These are phyloP conservation scores for Aschersonia sp. DNA, from an alignment of 2,329 filamentous ascomycete genomes.

Conservation along the genomic window DNA sequence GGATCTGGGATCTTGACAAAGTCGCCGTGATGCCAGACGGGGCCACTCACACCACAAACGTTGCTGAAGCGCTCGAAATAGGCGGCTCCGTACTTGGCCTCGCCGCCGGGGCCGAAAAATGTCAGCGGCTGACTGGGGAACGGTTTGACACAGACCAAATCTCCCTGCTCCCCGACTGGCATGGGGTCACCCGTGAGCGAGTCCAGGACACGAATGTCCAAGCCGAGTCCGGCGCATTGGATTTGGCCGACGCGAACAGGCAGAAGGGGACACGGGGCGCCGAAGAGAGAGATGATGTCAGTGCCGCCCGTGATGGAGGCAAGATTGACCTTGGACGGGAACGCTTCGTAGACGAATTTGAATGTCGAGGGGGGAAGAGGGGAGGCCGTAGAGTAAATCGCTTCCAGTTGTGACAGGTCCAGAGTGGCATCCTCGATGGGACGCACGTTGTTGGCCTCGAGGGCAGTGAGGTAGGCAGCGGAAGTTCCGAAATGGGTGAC, in stretches of 20 bases:
- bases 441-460: conserved; percentile 61
- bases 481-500: conserved; percentile 94
- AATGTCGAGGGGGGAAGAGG: conserved; percentile 90
- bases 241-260: conserved; percentile 63
- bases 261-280: conserved; percentile 63
- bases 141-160: conserved; percentile 72
- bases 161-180: conserved; percentile 56
- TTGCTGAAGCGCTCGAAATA: conserved; percentile 76
- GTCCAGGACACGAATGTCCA: conserved; percentile 55
- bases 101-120: conserved; percentile 59
- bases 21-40: conserved; percentile 88
- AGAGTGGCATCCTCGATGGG: conserved; percentile 39
- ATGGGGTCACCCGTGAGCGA: conserved; percentile 40
- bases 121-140: conserved; percentile 86
- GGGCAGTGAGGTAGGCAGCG: conserved; percentile 79
- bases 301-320: conserved; percentile 92
- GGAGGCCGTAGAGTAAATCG: conserved; percentile 89
- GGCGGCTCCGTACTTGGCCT: conserved; percentile 62
- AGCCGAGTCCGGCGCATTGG: conserved; percentile 63
- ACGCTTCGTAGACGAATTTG: conserved; percentile 72
- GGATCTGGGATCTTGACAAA: conserved; percentile 60
- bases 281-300: conserved; percentile 92
- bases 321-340: conserved; percentile 69
- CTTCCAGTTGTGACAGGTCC: conserved; percentile 52
- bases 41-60: conserved; percentile 19